These are phyloP conservation scores for Alternaria hordeiaustralica DNA, from an alignment of 2,329 filamentous ascomycete species.

Conservation along the genomic window DNA sequence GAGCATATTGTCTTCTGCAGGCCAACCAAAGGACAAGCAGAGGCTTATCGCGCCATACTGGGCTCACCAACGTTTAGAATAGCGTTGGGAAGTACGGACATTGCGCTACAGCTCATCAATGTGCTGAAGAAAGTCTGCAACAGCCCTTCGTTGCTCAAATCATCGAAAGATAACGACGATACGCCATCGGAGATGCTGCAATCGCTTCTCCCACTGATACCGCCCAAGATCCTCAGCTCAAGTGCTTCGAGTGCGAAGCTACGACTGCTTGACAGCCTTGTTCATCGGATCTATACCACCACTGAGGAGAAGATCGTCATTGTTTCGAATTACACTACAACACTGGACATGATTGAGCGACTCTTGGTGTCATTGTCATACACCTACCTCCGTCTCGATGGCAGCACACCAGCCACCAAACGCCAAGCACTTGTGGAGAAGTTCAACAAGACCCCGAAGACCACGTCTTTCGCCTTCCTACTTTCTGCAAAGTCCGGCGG, in stretches of 20 bases:
- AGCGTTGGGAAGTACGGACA: conserved; percentile 67
- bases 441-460: conserved; percentile 67
- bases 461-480: conserved; percentile 70
- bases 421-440: conserved; percentile 72
- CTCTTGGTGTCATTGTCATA: conserved; percentile 67
- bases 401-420: conserved; percentile 67
- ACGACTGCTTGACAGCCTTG: conserved; percentile 69
- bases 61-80: conserved; percentile 68
- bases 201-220: conserved; percentile 58
- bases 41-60: conserved; percentile 69
- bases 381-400: conserved; percentile 71
- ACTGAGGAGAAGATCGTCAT: conserved; percentile 75
- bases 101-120: conserved; percentile 72
- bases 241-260: conserved; percentile 70
- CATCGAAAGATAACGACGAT: conserved; percentile 57
- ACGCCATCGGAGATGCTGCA: conserved; percentile 55
- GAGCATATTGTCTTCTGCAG: conserved; percentile 72
- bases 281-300: conserved; percentile 65
- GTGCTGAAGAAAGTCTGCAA: conserved; percentile 78
- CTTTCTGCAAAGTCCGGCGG: conserved; percentile 76
- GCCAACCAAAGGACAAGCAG: conserved; percentile 65
- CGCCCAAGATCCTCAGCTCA: conserved; percentile 61
- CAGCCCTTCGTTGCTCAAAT: conserved; percentile 67
- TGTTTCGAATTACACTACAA: conserved; percentile 79
- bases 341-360: conserved; percentile 69